These are phyloP conservation scores for Aspergillus fijiensis DNA, from an alignment of 2,329 filamentous ascomycete genomes.

Conservation along the genomic window DNA sequence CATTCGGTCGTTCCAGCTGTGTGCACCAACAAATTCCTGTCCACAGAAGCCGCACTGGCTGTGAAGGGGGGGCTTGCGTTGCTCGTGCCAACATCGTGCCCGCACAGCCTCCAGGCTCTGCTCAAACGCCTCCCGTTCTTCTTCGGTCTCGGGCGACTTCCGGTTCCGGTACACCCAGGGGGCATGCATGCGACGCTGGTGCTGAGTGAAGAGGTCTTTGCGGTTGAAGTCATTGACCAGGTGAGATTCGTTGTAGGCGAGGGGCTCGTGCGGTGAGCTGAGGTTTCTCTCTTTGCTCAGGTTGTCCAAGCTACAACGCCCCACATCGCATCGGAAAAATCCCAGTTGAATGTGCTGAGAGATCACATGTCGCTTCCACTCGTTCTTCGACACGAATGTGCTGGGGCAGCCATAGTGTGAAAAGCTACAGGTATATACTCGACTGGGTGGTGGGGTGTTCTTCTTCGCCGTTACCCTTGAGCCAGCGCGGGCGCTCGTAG, in stretches of 20 bases:
- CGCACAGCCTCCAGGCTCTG: slow-evolving; percentile 58
- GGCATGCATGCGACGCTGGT: slow-evolving; percentile 81
- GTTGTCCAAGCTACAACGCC: slow-evolving; percentile 47
- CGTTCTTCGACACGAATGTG: slow-evolving; percentile 79
- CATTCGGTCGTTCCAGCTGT: slow-evolving; percentile 77
- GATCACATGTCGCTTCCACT: slow-evolving; percentile 88
- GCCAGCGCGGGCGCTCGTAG: slow-evolving; percentile 9
- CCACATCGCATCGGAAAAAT: slow-evolving; percentile 74
- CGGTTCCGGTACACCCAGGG: slow-evolving; percentile 54
- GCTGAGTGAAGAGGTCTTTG: slow-evolving; percentile 88
- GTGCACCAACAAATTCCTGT: slow-evolving; percentile 58
- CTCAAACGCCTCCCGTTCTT: slow-evolving; percentile 46
- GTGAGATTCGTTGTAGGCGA: slow-evolving; percentile 17
- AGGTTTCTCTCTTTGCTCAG: slow-evolving; percentile 6
- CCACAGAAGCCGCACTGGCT: slow-evolving; percentile 65
- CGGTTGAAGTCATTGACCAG: slow-evolving; percentile 75
- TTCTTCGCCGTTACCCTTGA: slow-evolving; percentile 11
- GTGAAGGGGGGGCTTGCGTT: slow-evolving; percentile 61
- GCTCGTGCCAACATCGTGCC: slow-evolving; percentile 57
- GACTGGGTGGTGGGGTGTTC: slow-evolving; percentile 5
- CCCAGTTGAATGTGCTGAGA: slow-evolving; percentile 75
- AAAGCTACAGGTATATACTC: slow-evolving; percentile 71
- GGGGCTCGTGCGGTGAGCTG: slow-evolving; percentile 18
- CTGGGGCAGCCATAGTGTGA: slow-evolving; percentile 71
- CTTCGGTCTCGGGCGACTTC: slow-evolving; percentile 23